Conservation (phyloP, 2,329 filamentous ascomycete species). For the Teratosphaeria epicoccoides region DNA sequence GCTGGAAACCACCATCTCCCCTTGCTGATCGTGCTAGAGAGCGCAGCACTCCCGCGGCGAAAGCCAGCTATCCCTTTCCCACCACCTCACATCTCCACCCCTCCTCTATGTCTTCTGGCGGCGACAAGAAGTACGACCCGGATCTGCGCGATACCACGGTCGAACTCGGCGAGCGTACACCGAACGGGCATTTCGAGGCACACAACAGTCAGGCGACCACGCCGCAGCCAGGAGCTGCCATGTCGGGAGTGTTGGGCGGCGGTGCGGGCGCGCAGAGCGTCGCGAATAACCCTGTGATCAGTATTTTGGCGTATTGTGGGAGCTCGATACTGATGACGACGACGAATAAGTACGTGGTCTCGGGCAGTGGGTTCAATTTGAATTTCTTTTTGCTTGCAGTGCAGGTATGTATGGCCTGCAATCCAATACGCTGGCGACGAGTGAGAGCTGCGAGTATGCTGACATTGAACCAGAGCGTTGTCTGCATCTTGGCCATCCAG, state of each 20-base stretch:
- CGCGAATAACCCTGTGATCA: constrained; percentile 60
- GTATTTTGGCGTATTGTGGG: constrained; percentile 81
- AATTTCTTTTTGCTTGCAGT: constrained; percentile 91
- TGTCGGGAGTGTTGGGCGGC: not conserved
- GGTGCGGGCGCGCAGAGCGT: constrained; percentile 21
- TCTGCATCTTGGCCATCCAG: constrained; percentile 78
- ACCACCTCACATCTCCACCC: not conserved
- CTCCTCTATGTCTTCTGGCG: not conserved
- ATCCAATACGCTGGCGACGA: not conserved
- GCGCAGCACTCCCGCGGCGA: not conserved
- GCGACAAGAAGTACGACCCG: not conserved
- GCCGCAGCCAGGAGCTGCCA: not conserved
- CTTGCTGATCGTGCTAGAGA: not conserved
- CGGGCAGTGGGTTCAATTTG: constrained; percentile 81
- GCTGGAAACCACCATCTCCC: not conserved
- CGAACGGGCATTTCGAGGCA: constrained; percentile 29
- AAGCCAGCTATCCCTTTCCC: not conserved
- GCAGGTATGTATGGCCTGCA: constrained; percentile 55
- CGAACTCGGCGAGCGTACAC: constrained; percentile 54
- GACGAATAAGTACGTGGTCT: constrained; percentile 98
- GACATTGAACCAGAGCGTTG: constrained; percentile 33
- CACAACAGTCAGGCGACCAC: not conserved
- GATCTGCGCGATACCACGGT: constrained; percentile 52
- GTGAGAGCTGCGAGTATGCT: not conserved
- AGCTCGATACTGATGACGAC: constrained; percentile 99